Evolutionary conservation across 176 grass and related monocot species (phyloP).

Genomic region (Lolium multiflorum): DNA sequence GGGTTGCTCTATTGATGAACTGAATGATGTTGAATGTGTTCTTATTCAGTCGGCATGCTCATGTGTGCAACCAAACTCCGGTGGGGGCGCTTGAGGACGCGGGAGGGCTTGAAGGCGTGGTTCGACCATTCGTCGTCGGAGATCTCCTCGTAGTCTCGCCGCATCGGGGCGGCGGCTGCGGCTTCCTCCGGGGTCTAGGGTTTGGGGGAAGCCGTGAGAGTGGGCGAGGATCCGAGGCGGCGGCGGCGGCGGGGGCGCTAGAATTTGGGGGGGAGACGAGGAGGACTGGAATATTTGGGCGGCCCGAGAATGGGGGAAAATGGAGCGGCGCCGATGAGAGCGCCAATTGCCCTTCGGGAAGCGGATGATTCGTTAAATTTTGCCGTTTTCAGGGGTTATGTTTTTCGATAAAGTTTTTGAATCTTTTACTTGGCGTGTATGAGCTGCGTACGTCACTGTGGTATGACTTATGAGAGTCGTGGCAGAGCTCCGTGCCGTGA

Average conservation of each 20-base stretch:
- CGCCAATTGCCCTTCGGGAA: slow-evolving; percentile 31
- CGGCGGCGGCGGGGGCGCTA: slow-evolving; percentile 12
- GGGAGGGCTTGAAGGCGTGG: slow-evolving; percentile 67
- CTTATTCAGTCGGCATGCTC: no score
- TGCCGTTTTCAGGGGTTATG: slow-evolving; percentile 20
- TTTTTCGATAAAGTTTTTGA: not conserved
- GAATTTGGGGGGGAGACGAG: slow-evolving; percentile 4
- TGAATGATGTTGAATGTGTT: no score
- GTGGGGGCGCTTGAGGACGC: slow-evolving; percentile 67
- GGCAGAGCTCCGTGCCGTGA: not conserved
- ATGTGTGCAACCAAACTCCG: not conserved
- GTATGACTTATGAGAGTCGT: not conserved
- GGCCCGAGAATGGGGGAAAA: slow-evolving; percentile 25
- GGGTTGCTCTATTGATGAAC: no score
- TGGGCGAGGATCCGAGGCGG: slow-evolving; percentile 3
- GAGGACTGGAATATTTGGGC: slow-evolving; percentile 52
- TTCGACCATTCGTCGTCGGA: slow-evolving; percentile 85
- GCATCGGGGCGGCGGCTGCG: slow-evolving; percentile 49
- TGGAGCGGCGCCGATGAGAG: slow-evolving; percentile 39
- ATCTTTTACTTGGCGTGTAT: not conserved
- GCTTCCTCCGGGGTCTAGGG: slow-evolving; percentile 33
- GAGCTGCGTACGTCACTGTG: not conserved
- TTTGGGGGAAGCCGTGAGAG: not conserved
- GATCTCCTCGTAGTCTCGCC: slow-evolving; percentile 80
- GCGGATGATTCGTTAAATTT: slow-evolving; percentile 17